Base-by-base conservation (phyloP, 345 rosid species). In the Syzygium jambos region DNA sequence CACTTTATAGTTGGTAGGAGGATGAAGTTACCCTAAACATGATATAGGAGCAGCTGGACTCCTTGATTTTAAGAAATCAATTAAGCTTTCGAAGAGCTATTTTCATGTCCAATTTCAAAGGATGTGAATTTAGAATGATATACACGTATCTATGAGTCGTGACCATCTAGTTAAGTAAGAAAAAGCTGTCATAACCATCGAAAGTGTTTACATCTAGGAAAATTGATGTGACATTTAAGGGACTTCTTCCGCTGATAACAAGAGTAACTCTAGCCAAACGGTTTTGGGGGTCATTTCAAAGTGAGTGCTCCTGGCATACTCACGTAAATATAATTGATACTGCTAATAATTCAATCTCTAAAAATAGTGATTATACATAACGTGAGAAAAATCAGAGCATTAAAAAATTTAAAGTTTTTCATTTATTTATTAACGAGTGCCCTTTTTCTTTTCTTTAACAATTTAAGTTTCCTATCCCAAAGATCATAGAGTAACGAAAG, bases 1-100 rank as follows among this genome's bases (percentile, higher is more conserved):
- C 41, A 30, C 22, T 22, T 49, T 29, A 5, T 3, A 78, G 90
- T 85, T 88, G 93, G 93, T 88, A 87, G 92, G 78, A 65, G 65
- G 88, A 88, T 11, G 27, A 88, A 84, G 85, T 34, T 88, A 2
- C 90, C 92, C 52, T 88, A 86, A 4, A 85, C 78, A 7, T 49
- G 91, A 53, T 84, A 91, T 53, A 73, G 84, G 27, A 87, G 68
- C 30, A 13, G 89, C 55, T 17, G 3, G 55, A 25, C 15, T 57
- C 65, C 65, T 57, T 57, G 29, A 57, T 25, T 25, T 25, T 11
- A 0, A 0, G 65, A 57, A 25, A 3, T 5, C 4, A 57, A 25
- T 11, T 57, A 57, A 57, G 65, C 12, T 57, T 57, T 25, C 3
- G 7, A 57, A 25, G 29, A 25, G 29, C 11, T 25, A 57, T 57